Percentiles rank a stretch among this genome's conserved stretches.
Conservation (phyloP, 768 basidiomycete species). For the Obba rivulosa region DNA sequence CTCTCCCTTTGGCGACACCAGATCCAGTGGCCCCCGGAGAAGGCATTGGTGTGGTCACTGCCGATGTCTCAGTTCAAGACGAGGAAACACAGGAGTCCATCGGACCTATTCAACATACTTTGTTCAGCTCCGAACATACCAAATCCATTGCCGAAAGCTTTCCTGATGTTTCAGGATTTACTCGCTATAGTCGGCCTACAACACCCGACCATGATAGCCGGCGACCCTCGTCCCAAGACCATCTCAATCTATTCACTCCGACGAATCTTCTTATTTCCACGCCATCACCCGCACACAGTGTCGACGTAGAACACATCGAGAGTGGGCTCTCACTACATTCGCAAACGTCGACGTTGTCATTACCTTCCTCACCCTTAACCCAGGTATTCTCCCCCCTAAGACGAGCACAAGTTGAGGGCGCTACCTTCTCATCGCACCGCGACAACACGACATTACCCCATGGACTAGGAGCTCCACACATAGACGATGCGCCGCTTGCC, state of each 20-base stretch:
- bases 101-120: too few relatives aligned
- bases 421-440: too few relatives aligned
- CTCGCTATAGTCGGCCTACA: not conserved
- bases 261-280: not conserved
- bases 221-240: slow-evolving; percentile 9
- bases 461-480: too few relatives aligned
- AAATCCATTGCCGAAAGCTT: not conserved
- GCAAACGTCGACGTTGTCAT: not conserved
- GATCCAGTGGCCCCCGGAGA: too few relatives aligned
- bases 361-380: slow-evolving; percentile 8
- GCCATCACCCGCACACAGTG: not conserved
- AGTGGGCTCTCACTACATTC: too few relatives aligned
- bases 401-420: not conserved
- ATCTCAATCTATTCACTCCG: slow-evolving; percentile 11
- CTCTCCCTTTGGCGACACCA: too few relatives aligned
- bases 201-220: too few relatives aligned
- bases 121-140: not conserved
- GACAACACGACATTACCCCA: too few relatives aligned
- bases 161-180: not conserved
- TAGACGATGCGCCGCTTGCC: not conserved
- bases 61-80: too few relatives aligned
- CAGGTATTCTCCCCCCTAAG: slow-evolving; percentile 1
- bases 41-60: too few relatives aligned
- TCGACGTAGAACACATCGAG: not conserved
- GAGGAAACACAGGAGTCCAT: too few relatives aligned